These are phyloP conservation scores for Dothistroma septosporum DNA, from an alignment of 2,329 filamentous ascomycete species.

Conservation along the genomic window DNA sequence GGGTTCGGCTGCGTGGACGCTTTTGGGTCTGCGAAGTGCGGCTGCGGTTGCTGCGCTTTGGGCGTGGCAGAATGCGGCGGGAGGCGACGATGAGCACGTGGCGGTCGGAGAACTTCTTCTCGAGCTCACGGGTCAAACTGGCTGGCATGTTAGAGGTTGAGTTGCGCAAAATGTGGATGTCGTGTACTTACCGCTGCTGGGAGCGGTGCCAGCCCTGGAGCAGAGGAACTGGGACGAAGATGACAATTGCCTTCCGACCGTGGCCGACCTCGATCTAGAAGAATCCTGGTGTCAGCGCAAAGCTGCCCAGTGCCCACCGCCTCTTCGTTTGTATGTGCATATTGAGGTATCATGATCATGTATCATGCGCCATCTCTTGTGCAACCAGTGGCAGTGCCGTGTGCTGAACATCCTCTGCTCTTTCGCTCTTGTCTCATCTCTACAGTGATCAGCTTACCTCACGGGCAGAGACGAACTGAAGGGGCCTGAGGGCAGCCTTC, in stretches of 20 bases:
- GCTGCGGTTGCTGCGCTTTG: constrained; percentile 95
- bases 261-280: constrained; percentile 98
- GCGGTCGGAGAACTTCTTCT: constrained; percentile 99
- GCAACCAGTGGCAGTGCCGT: constrained; percentile 7
- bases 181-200: constrained; percentile 85
- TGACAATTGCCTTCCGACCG: constrained; percentile 99
- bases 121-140: constrained; percentile 98
- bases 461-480: constrained; percentile 98
- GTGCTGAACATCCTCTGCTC: not conserved
- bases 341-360: constrained; percentile 13
- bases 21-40: constrained; percentile 98
- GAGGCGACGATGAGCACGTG: constrained; percentile 98
- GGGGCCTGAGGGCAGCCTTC: constrained; percentile 89
- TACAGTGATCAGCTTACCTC: constrained; percentile 72
- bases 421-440: not conserved
- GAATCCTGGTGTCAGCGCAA: constrained; percentile 54
- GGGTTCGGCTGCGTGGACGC: constrained; percentile 94
- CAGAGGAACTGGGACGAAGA: constrained; percentile 99
- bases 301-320: constrained; percentile 55
- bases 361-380: constrained; percentile 12
- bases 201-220: constrained; percentile 98
- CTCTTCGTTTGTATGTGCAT: constrained; percentile 41
- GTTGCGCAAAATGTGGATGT: constrained; percentile 3
- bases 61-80: constrained; percentile 96
- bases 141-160: constrained; percentile 12